These are phyloP conservation scores for Podaxis rugospora DNA, from an alignment of 768 basidiomycete species.

Conservation along the genomic window DNA sequence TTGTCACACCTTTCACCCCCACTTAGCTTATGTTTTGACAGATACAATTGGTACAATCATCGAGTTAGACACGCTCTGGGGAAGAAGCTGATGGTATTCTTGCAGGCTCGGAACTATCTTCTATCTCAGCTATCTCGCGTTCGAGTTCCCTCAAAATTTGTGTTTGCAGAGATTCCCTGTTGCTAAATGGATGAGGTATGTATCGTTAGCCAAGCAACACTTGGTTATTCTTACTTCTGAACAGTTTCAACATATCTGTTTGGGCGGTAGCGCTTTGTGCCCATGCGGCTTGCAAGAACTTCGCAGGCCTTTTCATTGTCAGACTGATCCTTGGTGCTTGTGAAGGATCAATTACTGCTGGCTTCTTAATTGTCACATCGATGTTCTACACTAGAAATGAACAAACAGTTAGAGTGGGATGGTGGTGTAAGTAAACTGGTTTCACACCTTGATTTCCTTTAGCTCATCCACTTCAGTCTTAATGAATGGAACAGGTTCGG, in stretches of 20 bases:
- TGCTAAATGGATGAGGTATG: conserved; percentile 77
- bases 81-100: background rate
- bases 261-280: conserved; percentile 59
- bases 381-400: conserved; percentile 78
- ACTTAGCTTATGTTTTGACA: conserved; percentile 17
- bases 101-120: conserved; percentile 72
- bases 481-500: conserved; percentile 68
- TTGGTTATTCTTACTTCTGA: background rate
- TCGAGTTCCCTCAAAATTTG: conserved; percentile 74
- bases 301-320: conserved; percentile 58
- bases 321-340: conserved; percentile 68
- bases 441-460: background rate
- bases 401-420: conserved; percentile 65
- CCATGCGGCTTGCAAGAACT: conserved; percentile 71
- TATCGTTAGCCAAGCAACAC: background rate
- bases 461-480: conserved; percentile 38
- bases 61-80: background rate
- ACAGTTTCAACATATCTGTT: conserved; percentile 58
- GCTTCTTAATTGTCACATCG: conserved; percentile 70
- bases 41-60: conserved; percentile 57
- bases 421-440: conserved; percentile 59
- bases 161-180: conserved; percentile 71
- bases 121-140: conserved; percentile 64
- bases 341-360: conserved; percentile 69
- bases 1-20: background rate